Percentiles rank a stretch among this genome's conserved stretches.
phyloP scores from a whole-genome alignment of 495 filamentous ascomycete species.

The Cudoniella acicularis region DNA sequence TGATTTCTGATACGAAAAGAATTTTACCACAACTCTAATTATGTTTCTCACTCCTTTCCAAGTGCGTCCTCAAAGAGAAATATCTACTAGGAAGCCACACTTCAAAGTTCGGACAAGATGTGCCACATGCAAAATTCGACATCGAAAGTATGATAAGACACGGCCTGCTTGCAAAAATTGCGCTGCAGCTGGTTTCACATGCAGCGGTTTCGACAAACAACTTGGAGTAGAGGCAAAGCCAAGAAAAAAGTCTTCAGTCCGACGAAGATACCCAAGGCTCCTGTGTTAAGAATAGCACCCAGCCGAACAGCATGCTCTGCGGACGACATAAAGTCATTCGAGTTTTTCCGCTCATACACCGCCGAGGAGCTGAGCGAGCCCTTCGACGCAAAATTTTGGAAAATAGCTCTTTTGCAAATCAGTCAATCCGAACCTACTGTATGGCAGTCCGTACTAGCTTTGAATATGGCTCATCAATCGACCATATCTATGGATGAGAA shows the following conservation, averaged over 20 bases:
- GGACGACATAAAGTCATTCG: slow-evolving; percentile 50
- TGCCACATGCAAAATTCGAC: background rate
- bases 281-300: background rate
- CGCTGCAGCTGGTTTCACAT: background rate
- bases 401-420: slow-evolving; percentile 49
- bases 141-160: background rate
- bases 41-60: background rate
- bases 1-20: too few relatives aligned
- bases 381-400: slow-evolving; percentile 59
- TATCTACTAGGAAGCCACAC: background rate
- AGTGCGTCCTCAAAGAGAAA: background rate
- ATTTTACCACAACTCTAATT: background rate
- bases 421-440: slow-evolving; percentile 55
- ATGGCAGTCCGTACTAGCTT: slow-evolving; percentile 57
- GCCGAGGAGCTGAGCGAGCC: slow-evolving; percentile 53
- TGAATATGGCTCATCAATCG: slow-evolving; percentile 31
- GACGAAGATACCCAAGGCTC: background rate
- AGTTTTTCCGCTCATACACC: slow-evolving; percentile 52
- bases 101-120: background rate
- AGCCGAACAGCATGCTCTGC: slow-evolving; percentile 9
- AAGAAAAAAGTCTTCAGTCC: too few relatives aligned
- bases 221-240: too few relatives aligned
- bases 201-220: background rate
- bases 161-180: background rate
- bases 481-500: background rate